These are phyloP conservation scores for Apiospora pterosperma DNA, from an alignment of 2,329 filamentous ascomycete species.

Conservation along the genomic window DNA sequence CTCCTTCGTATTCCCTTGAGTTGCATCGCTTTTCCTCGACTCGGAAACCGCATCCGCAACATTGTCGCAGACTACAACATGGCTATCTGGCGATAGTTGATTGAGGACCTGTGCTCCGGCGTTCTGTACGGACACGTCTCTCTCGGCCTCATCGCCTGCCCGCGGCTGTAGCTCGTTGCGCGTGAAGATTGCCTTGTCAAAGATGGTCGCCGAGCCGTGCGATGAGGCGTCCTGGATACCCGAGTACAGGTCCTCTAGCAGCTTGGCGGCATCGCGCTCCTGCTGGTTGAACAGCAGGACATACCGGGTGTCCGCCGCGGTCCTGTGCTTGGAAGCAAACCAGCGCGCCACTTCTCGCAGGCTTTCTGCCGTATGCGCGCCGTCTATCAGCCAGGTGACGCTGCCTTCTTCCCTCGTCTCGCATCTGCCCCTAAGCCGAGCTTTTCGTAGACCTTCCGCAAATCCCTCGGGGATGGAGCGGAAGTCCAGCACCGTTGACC, in stretches of 20 bases:
- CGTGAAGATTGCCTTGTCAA: conserved; percentile 76
- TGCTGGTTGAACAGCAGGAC: conserved; percentile 84
- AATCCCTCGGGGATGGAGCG: conserved; percentile 50
- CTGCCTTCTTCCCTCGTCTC: conserved; percentile 45
- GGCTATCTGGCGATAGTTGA: conserved; percentile 44
- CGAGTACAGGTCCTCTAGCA: conserved; percentile 4
- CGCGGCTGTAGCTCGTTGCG: conserved; percentile 56
- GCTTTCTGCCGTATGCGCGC: conserved; percentile 84
- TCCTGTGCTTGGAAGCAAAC: conserved; percentile 56
- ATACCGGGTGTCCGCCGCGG: conserved; percentile 13
- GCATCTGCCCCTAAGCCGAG: conserved; percentile 51
- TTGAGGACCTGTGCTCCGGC: conserved; percentile 59
- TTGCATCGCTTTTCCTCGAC: conserved; percentile 40
- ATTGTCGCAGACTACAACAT: conserved; percentile 56
- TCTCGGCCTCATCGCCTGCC: conserved; percentile 52
- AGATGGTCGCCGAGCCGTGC: conserved; percentile 36
- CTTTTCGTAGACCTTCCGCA: conserved; percentile 60
- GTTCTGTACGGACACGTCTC: conserved; percentile 60
- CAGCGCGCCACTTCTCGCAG: conserved; percentile 73
- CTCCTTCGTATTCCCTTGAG: conserved; percentile 29
- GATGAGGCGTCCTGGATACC: neutral
- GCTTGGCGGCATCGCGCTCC: conserved; percentile 33
- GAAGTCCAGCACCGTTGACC: conserved; percentile 16
- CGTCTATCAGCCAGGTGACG: conserved; percentile 77
- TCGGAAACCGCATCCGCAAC: conserved; percentile 66